Percentiles rank a stretch among this genome's conserved stretches.
Conservation (phyloP, 441 rosid genomes). For the Mallotus repandus region DNA sequence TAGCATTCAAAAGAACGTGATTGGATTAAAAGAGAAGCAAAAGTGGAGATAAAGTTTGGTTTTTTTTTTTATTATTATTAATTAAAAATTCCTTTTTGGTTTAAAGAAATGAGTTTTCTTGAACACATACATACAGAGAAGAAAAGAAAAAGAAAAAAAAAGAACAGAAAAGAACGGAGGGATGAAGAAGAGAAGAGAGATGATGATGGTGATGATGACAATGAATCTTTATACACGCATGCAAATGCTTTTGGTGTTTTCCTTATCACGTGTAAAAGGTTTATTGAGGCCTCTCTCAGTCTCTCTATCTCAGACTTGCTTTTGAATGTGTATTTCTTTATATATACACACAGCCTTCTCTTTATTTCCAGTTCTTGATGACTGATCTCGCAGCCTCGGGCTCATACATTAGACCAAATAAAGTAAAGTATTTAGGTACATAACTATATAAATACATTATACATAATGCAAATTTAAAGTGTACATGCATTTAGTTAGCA, state of each 20-base stretch:
- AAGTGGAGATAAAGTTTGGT: constrained; percentile 25
- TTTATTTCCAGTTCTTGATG: constrained; percentile 24
- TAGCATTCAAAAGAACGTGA: constrained; percentile 18
- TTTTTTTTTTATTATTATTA: background rate
- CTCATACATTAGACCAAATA: constrained; percentile 27
- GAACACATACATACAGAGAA: too few relatives aligned
- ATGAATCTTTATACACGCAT: constrained; percentile 87
- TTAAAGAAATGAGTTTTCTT: background rate
- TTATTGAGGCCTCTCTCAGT: constrained; percentile 19
- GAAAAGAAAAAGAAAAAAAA: constrained; percentile 21
- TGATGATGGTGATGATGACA: constrained; percentile 44
- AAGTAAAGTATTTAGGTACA: background rate
- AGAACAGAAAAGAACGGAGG: background rate
- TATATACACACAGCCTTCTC: background rate
- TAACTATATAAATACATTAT: too few relatives aligned
- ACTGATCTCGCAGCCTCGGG: constrained; percentile 47
- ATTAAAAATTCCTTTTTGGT: background rate
- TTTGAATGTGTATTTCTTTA: background rate
- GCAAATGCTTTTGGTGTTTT: constrained; percentile 85
- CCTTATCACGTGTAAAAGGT: constrained; percentile 93
- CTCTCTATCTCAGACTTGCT: constrained; percentile 5
- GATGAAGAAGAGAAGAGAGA: background rate
- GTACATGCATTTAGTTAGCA: too few relatives aligned
- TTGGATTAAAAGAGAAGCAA: constrained; percentile 20
- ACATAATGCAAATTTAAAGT: too few relatives aligned